Evolutionary conservation across 23 red algal genomes (phyloP).

Genomic region (Gracilaria domingensis): DNA sequence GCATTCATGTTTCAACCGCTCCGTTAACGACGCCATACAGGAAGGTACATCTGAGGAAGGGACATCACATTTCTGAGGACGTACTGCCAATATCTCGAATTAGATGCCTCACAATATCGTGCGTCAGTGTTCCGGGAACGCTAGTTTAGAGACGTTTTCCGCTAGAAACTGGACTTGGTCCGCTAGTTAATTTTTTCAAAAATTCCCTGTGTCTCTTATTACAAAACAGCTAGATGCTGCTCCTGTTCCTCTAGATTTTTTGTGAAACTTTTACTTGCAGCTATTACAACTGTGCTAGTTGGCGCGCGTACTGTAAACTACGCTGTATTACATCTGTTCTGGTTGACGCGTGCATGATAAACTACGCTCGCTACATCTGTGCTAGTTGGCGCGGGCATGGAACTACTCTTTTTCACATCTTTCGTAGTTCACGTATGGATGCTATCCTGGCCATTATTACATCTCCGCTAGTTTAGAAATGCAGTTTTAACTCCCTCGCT

Average conservation of each 20-base stretch:
- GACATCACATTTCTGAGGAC: neutral
- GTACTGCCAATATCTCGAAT: neutral
- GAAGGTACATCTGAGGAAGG: neutral
- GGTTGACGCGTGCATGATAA: neutral
- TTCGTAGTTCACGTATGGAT: no score
- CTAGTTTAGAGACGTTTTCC: neutral
- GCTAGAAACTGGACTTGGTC: neutral
- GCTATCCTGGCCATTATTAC: no score
- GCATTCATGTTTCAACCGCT: neutral
- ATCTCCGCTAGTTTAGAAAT: neutral
- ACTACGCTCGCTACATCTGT: neutral
- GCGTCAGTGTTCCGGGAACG: neutral
- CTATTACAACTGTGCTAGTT: constrained; percentile 1
- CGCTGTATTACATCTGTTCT: neutral
- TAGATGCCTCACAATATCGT: no score
- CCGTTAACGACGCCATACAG: neutral
- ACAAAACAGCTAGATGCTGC: neutral
- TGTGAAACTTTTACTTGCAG: neutral
- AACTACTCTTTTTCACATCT: no score
- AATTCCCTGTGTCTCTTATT: neutral
- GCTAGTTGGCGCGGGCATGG: no score
- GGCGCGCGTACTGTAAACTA: neutral
- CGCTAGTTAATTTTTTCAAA: neutral
- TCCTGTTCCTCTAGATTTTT: neutral
- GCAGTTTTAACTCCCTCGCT: neutral